Percentiles rank a stretch among this genome's conserved stretches.
Conservation (phyloP, 2,329 filamentous ascomycete species). For the Pezicula neosporulosa region DNA sequence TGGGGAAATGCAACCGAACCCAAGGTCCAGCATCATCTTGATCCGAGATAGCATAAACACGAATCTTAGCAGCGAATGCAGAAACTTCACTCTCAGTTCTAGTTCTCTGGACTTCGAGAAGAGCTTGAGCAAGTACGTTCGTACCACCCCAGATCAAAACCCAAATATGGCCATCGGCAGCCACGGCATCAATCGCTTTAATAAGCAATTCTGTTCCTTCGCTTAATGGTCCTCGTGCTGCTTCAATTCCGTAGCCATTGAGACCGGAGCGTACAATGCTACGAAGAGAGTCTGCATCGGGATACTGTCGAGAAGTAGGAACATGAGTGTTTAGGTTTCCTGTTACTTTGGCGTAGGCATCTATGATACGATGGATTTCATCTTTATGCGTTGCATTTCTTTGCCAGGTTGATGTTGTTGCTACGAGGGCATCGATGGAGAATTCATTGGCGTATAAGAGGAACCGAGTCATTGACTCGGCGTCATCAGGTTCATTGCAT, state of each 20-base stretch:
- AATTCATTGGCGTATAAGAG: conserved; percentile 44
- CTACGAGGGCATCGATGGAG: conserved; percentile 41
- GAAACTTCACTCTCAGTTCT: conserved; percentile 28
- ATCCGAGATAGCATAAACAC: conserved; percentile 55
- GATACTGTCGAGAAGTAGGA: conserved; percentile 39
- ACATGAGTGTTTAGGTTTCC: conserved; percentile 46
- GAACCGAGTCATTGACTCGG: conserved; percentile 40
- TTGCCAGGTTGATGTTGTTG: conserved; percentile 43
- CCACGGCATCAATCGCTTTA: conserved; percentile 31
- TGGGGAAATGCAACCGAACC: conserved; percentile 50
- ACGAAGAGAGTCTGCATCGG: conserved; percentile 32
- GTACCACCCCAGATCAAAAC: conserved; percentile 50
- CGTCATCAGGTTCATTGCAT: conserved; percentile 43
- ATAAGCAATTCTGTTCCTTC: conserved; percentile 42
- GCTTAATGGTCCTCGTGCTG: conserved; percentile 5
- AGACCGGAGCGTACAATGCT: conserved; percentile 36
- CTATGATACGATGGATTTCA: conserved; percentile 38
- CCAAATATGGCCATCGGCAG: conserved; percentile 41
- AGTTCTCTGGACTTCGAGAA: conserved; percentile 34
- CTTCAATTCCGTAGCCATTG: conserved; percentile 14
- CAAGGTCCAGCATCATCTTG: conserved; percentile 55
- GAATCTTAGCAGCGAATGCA: conserved; percentile 36
- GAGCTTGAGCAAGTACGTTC: conserved; percentile 47
- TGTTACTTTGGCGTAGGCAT: conserved; percentile 39
- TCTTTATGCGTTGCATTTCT: conserved; percentile 35